Evolutionary conservation across 1,284 basidiomycete species (phyloP).

Genomic region (Trametes hirsuta): DNA sequence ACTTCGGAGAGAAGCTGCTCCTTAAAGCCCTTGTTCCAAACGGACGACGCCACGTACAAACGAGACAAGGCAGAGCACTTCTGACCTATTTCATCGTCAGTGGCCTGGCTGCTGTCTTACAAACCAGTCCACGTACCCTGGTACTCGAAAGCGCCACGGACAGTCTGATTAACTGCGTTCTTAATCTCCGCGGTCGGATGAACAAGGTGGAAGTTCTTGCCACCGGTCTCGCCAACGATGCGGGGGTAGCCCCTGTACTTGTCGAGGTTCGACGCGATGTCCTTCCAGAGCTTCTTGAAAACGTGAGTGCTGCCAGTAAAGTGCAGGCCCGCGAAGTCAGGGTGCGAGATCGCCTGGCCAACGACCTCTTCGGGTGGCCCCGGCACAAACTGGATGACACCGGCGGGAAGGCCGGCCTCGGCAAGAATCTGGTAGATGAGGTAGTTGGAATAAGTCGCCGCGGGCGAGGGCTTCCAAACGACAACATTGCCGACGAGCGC

Average conservation of each 20-base stretch:
- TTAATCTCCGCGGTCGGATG: constrained; percentile 87
- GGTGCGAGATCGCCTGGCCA: constrained; percentile 79
- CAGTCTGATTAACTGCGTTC: constrained; percentile 88
- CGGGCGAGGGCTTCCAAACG: constrained; percentile 98
- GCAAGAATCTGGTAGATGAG: constrained; percentile 89
- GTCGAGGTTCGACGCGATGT: constrained; percentile 89
- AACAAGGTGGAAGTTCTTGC: constrained; percentile 98
- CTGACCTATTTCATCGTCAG: constrained; percentile 58
- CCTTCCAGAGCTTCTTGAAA: constrained; percentile 96
- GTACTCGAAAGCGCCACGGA: constrained; percentile 95
- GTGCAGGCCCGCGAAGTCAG: constrained; percentile 87
- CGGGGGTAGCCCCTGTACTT: constrained; percentile 89
- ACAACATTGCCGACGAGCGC: constrained; percentile 95
- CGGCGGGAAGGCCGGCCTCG: constrained; percentile 93
- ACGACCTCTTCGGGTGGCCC: constrained; percentile 84
- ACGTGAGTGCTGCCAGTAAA: constrained; percentile 97
- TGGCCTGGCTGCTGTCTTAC: neutral
- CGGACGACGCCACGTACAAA: constrained; percentile 85
- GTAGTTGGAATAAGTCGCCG: constrained; percentile 95
- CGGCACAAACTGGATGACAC: constrained; percentile 97
- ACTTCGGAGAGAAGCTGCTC: constrained; percentile 77
- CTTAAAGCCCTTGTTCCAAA: constrained; percentile 91
- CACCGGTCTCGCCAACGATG: constrained; percentile 95
- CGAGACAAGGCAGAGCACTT: constrained; percentile 97
- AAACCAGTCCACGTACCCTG: constrained; percentile 59